Conservation (phyloP, 495 filamentous ascomycete genomes). For the Xylaria cubensis region DNA sequence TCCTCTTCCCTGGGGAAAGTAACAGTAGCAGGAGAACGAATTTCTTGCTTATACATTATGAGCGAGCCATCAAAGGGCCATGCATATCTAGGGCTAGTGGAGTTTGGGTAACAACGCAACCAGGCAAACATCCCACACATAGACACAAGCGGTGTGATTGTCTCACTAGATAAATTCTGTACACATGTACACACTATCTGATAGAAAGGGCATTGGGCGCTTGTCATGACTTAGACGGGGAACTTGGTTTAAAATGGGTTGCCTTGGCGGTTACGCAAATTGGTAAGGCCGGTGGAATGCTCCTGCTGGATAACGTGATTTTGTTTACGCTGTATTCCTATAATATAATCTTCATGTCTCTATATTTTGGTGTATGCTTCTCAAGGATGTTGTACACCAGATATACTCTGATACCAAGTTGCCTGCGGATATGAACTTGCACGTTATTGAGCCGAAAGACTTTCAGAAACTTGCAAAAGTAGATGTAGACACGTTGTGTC, state of each 20-base stretch:
- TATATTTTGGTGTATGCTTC: not conserved
- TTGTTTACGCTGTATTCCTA: constrained; percentile 11
- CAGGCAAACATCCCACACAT: not conserved
- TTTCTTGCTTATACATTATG: not conserved
- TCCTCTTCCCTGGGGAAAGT: not conserved
- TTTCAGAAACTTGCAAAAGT: too few relatives aligned
- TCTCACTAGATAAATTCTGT: not conserved
- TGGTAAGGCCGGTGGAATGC: constrained; percentile 2
- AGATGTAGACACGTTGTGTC: too few relatives aligned
- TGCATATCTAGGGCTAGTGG: not conserved
- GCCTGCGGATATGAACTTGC: not conserved
- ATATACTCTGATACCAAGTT: not conserved
- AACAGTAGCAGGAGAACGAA: constrained; percentile 3
- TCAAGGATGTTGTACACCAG: not conserved
- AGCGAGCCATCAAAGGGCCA: not conserved
- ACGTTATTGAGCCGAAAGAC: not conserved
- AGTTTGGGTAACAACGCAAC: not conserved
- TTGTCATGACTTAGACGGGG: constrained; percentile 3
- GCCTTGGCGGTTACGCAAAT: not conserved
- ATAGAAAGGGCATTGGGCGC: constrained; percentile 12
- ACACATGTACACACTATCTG: constrained; percentile 8
- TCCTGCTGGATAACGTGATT: constrained; percentile 4
- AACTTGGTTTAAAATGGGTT: constrained; percentile 6
- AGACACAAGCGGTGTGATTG: not conserved
- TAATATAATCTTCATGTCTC: constrained; percentile 15